Base-by-base conservation (phyloP, 1,139 yeast species). In the Meyerozyma carpophila region DNA sequence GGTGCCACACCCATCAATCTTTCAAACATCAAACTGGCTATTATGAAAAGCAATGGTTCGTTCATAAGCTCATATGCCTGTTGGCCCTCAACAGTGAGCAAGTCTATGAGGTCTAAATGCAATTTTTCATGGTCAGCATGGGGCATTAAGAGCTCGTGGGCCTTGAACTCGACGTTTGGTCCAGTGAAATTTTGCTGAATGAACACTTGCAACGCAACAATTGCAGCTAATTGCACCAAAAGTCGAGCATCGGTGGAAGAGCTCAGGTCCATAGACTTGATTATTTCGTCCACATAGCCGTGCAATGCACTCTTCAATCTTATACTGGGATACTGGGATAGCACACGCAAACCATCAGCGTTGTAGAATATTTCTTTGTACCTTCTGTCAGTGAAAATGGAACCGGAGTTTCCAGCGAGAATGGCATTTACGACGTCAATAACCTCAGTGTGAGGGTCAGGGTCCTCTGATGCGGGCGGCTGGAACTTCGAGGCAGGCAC, bases 141-240 rank as follows among this genome's bases (percentile, higher is more conserved):
- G 1, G 63, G 56, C 46, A 71, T 69, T 44, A 65, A 62, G 44
- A 68, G 49, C 1, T 69, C 65, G 3, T 60, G 55, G 2, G 70
- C 56, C 3, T 63, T 64, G 32, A 68, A 56, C 1, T 71, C 70
- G 0, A 81, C 58, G 24, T 74, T 73, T 2, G 98, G 98, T 4
- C 98, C 98, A 0, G 96, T 88, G 58, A 75, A 87, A 59, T 91
- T 91, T 43, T 77, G 65, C 58, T 89, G 96, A 20, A 86, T 66
- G 57, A 85, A 91, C 1, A 78, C 60, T 56, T 89, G 90, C 32
- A 89, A 66, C 4, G 81, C 65, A 1, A 84, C 73, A 44, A 84
- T 68, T 4, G 85, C 87, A 36, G 69, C 43, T 1, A 71, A 41
- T 36, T 70, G 77, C 10, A 34, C 13, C 7, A 34, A 4, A 8